These are phyloP conservation scores for Teunomyces aglyptinius DNA, from an alignment of 805 yeast genomes.

Conservation along the genomic window DNA sequence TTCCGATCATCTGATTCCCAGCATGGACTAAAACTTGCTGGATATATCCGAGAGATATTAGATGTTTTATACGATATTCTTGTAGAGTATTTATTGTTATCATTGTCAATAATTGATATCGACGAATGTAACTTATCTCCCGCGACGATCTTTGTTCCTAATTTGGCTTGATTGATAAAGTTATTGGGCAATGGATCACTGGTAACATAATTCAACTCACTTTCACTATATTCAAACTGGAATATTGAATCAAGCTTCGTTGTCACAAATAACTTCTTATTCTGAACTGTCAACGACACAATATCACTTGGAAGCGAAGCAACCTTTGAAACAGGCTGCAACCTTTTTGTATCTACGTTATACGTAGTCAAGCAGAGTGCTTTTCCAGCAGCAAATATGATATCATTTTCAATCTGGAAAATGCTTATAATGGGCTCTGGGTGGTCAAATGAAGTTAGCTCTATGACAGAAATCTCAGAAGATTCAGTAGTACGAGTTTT, in stretches of 20 bases:
- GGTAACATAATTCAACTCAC: constrained; percentile 13
- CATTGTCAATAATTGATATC: constrained; percentile 22
- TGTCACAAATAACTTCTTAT: constrained; percentile 21
- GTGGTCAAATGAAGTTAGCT: constrained; percentile 31
- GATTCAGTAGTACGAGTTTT: constrained; percentile 16
- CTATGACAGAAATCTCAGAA: constrained; percentile 22
- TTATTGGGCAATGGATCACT: constrained; percentile 36
- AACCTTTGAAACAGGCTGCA: constrained; percentile 25
- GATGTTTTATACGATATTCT: constrained; percentile 20
- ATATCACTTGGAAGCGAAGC: constrained; percentile 31
- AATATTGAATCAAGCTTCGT: constrained; percentile 37
- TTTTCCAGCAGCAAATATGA: constrained; percentile 32
- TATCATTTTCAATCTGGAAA: constrained; percentile 30
- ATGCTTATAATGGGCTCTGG: constrained; percentile 33
- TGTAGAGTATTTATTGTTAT: constrained; percentile 6
- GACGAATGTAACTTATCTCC: constrained; percentile 38
- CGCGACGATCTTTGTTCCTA: constrained; percentile 22
- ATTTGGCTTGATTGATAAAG: constrained; percentile 28
- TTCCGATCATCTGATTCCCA: constrained; percentile 17
- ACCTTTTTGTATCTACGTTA: constrained; percentile 28
- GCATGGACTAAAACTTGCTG: constrained; percentile 17
- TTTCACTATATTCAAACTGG: constrained; percentile 20
- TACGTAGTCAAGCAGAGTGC: constrained; percentile 33
- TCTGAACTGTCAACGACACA: constrained; percentile 20
- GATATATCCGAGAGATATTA: constrained; percentile 33